phyloP scores from a whole-genome alignment of 2,329 filamentous ascomycete genomes.

The Fusarium bactridioides region DNA sequence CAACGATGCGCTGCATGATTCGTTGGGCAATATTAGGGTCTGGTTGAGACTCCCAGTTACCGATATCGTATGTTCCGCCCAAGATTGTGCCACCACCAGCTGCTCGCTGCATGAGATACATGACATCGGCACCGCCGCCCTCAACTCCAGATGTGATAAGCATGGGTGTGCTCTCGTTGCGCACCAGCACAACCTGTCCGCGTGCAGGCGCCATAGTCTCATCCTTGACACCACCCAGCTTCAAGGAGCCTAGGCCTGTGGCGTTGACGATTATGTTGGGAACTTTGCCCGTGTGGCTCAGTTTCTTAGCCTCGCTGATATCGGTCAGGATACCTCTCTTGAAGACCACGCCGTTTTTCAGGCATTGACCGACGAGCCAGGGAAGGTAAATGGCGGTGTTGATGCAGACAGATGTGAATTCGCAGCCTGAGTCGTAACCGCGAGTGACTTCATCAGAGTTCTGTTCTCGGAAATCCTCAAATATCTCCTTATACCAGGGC shows the following conservation, averaged over 20 bases:
- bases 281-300: constrained; percentile 60
- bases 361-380: constrained; percentile 83
- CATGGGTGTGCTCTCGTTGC: constrained; percentile 80
- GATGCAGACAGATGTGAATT: constrained; percentile 88
- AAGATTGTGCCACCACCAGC: constrained; percentile 82
- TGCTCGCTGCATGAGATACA: constrained; percentile 86
- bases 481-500: constrained; percentile 77
- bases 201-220: constrained; percentile 75
- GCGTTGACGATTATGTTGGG: constrained; percentile 83
- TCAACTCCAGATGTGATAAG: constrained; percentile 74
- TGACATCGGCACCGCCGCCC: constrained; percentile 74
- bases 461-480: constrained; percentile 74
- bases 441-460: constrained; percentile 64
- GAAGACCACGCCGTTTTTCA: constrained; percentile 74
- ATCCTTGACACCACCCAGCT: constrained; percentile 84
- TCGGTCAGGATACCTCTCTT: constrained; percentile 72
- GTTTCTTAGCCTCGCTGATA: constrained; percentile 69
- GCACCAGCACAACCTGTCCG: constrained; percentile 84
- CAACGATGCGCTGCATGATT: constrained; percentile 82
- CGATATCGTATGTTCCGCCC: constrained; percentile 84
- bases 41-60: constrained; percentile 79
- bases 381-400: constrained; percentile 89
- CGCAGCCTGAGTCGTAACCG: constrained; percentile 74
- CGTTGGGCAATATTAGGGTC: constrained; percentile 81
- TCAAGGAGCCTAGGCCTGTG: constrained; percentile 78